Percentiles rank a stretch among this genome's conserved stretches.
phyloP scores from a whole-genome alignment of 1,139 yeast species.

The Yamadazyma songkhlaensis region DNA sequence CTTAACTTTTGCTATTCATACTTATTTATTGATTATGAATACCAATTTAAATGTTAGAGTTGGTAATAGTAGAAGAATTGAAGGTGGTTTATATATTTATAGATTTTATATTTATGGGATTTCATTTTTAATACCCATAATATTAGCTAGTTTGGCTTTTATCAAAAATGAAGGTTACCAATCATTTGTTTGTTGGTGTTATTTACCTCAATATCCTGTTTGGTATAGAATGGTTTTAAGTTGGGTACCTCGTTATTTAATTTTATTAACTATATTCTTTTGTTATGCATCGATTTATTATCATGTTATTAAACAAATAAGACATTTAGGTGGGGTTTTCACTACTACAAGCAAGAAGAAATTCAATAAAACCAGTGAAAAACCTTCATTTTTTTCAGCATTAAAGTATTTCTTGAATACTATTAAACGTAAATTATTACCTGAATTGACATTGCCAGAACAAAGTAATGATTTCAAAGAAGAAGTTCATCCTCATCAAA shows the following conservation, averaged over 20 bases:
- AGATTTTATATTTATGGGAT: conserved; percentile 59
- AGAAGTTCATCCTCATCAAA: conserved; percentile 1
- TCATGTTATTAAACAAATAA: conserved; percentile 65
- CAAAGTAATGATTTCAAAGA: not conserved
- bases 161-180: conserved; percentile 52
- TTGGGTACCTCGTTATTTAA: conserved; percentile 79
- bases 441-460: conserved; percentile 31
- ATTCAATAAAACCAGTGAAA: conserved; percentile 13
- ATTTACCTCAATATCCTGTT: conserved; percentile 66
- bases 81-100: conserved; percentile 72
- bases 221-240: conserved; percentile 77
- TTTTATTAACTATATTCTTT: conserved; percentile 58
- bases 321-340: conserved; percentile 48
- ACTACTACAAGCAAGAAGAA: conserved; percentile 25
- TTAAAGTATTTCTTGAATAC: conserved; percentile 26
- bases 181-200: conserved; percentile 76
- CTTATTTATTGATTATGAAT: conserved; percentile 68
- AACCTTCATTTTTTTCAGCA: conserved; percentile 38
- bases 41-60: conserved; percentile 50
- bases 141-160: conserved; percentile 75
- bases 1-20: conserved; percentile 78
- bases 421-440: conserved; percentile 25
- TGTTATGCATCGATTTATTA: conserved; percentile 72
- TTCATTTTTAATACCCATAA: conserved; percentile 59
- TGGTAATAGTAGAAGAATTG: conserved; percentile 37